phyloP scores from a whole-genome alignment of 345 rosid genomes.

The Gossypium thurberi region DNA sequence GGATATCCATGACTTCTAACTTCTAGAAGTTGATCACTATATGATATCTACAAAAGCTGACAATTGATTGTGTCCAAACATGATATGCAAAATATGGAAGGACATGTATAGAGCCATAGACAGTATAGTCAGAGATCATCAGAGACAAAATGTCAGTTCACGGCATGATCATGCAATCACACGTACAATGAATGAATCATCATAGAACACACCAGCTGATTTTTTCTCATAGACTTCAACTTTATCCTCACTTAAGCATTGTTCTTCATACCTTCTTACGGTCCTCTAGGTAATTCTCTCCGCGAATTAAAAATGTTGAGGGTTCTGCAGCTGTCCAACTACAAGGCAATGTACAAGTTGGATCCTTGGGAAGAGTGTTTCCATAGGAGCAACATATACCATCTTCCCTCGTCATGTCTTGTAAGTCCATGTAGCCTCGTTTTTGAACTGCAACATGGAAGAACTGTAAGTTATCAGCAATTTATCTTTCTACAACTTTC shows the following conservation, averaged over 20 bases:
- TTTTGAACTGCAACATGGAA: constrained; percentile 57
- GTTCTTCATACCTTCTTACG: constrained; percentile 56
- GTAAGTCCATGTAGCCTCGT: constrained; percentile 84
- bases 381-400: constrained; percentile 55
- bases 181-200: neutral
- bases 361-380: constrained; percentile 75
- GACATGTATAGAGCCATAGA: too few species aligned
- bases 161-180: neutral
- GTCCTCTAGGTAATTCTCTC: constrained; percentile 71
- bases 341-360: constrained; percentile 48
- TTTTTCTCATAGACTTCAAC: constrained; percentile 1
- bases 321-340: constrained; percentile 84
- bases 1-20: neutral
- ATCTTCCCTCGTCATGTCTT: constrained; percentile 62
- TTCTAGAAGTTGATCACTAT: neutral
- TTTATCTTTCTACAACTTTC: neutral
- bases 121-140: neutral
- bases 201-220: neutral
- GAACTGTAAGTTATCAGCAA: constrained; percentile 11
- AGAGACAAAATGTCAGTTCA: neutral
- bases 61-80: neutral
- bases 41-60: neutral
- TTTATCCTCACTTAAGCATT: constrained; percentile 2
- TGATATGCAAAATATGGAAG: neutral
- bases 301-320: constrained; percentile 77